Base-by-base conservation (phyloP, 2,329 filamentous ascomycete species). In the Dactylonectria estremocensis region DNA sequence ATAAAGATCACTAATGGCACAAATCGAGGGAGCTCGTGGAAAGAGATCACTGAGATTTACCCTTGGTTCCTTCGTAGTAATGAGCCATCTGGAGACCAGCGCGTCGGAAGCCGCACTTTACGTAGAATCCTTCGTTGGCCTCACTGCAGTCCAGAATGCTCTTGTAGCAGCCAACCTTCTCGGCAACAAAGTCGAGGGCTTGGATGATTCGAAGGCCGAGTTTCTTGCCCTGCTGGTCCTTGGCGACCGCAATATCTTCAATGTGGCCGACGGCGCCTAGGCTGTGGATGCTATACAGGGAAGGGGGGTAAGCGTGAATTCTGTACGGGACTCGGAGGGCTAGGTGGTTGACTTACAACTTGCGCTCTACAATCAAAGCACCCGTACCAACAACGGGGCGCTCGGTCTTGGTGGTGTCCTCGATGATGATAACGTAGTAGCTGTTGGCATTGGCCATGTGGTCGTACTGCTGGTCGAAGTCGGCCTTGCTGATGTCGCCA, bases 221-320 rank as follows among this genome's bases (percentile, higher is more conserved):
- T 84, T 97, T 98, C 89, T 98, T 98, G 74, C 96, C 96, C 83
- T 98, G 96, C 84, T 98, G 95, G 76, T 97, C 93, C 83, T 95
- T 95, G 72, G 93, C 91, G 43, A 99, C 95, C 18, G 95, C 95
- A 80, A 99, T 98, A 80, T 99, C 96, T 82, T 98, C 96, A 82
- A 98, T 98, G 83, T 98, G 96, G 13, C 95, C 96, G 28, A 98
- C 95, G 22, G 92, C 84, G 57, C 93, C 93, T 50, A 96, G 88
- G 74, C 89, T 90, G 80, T 95, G 93, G 75, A 96, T 95, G 80
- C 91, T 93, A 74, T 73, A 43, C 33, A 28, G 35, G 35, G 46
- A 54, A 48, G 53, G 46, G 59, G 35, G 45, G 77, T 64, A 35
- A 59, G 20, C 52, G 18, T 35, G 11, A 33, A 20, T 55, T 40